phyloP scores from a whole-genome alignment of 1,139 yeast genomes.

The Nakaseomyces bracarensis region DNA sequence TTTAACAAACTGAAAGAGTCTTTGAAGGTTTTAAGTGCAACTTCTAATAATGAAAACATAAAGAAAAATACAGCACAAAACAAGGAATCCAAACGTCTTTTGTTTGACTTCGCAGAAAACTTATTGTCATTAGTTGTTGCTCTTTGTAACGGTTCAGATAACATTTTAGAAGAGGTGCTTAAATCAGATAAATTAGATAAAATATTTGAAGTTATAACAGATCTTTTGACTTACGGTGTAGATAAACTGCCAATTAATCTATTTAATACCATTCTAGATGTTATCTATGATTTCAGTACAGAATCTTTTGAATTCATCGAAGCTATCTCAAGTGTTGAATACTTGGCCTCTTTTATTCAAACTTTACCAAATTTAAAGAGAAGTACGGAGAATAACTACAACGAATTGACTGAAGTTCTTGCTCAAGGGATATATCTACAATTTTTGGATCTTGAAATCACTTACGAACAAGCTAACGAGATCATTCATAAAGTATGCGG shows the following conservation, averaged over 20 bases:
- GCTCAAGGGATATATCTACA: constrained; percentile 57
- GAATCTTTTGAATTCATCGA: constrained; percentile 54
- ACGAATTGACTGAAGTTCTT: constrained; percentile 43
- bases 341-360: constrained; percentile 24
- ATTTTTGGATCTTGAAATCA: constrained; percentile 37
- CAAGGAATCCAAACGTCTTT: constrained; percentile 33
- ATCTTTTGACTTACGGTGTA: constrained; percentile 34
- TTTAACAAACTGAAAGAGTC: constrained; percentile 45
- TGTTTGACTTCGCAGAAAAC: constrained; percentile 67
- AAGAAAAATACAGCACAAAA: constrained; percentile 34
- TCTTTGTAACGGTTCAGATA: constrained; percentile 57
- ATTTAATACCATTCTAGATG: constrained; percentile 48
- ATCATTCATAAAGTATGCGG: constrained; percentile 31
- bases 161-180: constrained; percentile 46
- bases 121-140: constrained; percentile 60
- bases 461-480: constrained; percentile 23
- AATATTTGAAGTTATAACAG: constrained; percentile 39
- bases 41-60: constrained; percentile 31
- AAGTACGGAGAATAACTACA: constrained; percentile 24
- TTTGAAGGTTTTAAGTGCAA: constrained; percentile 36
- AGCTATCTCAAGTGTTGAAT: constrained; percentile 25
- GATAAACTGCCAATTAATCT: constrained; percentile 37
- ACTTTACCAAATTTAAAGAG: constrained; percentile 25
- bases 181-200: constrained; percentile 33
- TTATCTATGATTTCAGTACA: constrained; percentile 58